A percentile compares a stretch with the other conserved stretches of the same genome.
These are phyloP conservation scores for Xylaria acuta DNA, from an alignment of 495 filamentous ascomycete species.

Conservation along the genomic window DNA sequence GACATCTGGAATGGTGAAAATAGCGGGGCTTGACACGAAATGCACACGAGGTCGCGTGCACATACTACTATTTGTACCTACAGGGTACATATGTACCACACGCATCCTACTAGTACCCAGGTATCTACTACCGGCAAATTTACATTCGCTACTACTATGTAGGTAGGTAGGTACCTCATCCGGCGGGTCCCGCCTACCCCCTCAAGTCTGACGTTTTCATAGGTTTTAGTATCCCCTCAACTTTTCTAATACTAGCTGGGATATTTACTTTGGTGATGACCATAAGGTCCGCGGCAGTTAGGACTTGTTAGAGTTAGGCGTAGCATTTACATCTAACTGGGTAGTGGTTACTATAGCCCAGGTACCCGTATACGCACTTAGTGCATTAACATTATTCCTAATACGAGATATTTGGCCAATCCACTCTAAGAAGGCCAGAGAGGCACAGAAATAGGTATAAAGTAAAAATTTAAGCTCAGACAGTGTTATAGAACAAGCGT, in stretches of 20 bases:
- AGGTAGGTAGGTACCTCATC: no score
- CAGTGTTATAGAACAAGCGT: neutral
- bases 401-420: neutral
- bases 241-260: neutral
- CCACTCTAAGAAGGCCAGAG: neutral
- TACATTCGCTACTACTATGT: neutral
- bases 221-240: neutral
- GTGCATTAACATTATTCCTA: neutral
- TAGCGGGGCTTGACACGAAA: slow-evolving; percentile 12
- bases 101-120: no score
- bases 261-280: neutral
- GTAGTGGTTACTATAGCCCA: neutral
- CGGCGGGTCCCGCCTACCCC: no score
- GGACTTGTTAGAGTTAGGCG: neutral
- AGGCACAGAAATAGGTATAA: neutral
- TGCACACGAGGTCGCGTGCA: slow-evolving; percentile 22
- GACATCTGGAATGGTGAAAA: neutral
- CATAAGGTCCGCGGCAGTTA: no score
- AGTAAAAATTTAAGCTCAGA: neutral
- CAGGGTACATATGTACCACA: no score
- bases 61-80: no score
- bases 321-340: neutral
- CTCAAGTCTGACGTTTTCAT: neutral
- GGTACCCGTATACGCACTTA: no score
- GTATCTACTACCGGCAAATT: no score